phyloP scores from a whole-genome alignment of 164 flowering plant species.

The Stephania yunnanensis region DNA sequence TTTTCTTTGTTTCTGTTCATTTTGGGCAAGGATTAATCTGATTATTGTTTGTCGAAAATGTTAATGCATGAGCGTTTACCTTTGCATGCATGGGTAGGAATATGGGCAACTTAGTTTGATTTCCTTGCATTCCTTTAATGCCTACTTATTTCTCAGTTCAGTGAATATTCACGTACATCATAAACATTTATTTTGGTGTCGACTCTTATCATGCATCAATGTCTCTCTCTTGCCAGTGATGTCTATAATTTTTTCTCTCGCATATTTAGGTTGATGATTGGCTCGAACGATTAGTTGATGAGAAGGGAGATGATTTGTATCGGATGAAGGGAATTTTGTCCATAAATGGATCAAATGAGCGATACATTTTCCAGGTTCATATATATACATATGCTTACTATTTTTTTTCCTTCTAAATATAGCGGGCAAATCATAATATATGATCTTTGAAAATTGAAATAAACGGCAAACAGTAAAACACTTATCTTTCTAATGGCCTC shows the following conservation, averaged over 20 bases:
- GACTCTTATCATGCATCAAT: too few relatives aligned
- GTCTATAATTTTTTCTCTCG: neutral
- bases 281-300: conserved; percentile 90
- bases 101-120: too few relatives aligned
- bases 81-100: neutral
- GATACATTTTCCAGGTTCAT: conserved; percentile 85
- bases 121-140: too few relatives aligned
- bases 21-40: neutral
- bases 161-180: too few relatives aligned
- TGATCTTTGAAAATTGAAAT: neutral
- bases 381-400: neutral
- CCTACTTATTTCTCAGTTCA: too few relatives aligned
- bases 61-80: neutral
- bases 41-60: neutral
- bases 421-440: neutral
- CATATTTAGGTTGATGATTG: conserved; percentile 81
- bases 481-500: neutral
- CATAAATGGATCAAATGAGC: conserved; percentile 52
- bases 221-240: neutral
- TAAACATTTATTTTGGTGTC: too few relatives aligned
- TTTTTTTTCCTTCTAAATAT: neutral
- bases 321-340: conserved; percentile 88
- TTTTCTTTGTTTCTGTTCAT: neutral
- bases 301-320: conserved; percentile 91
- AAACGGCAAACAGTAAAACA: neutral